Percentiles rank a stretch among this genome's conserved stretches.
Evolutionary conservation across 2,329 filamentous ascomycete species (phyloP).

Genomic region (Apiospora saccharicola): DNA sequence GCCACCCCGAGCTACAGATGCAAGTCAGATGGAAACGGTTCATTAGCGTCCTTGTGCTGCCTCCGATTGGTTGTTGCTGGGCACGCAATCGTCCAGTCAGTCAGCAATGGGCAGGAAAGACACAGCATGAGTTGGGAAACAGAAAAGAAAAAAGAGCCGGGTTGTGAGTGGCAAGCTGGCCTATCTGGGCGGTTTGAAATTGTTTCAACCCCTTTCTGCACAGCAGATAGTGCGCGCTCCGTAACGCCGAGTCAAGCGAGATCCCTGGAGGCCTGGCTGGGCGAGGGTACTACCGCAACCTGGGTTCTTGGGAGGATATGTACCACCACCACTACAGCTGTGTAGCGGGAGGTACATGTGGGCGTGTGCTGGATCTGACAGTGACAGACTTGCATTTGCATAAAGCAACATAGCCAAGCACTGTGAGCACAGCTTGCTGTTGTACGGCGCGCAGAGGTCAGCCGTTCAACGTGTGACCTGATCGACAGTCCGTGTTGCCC

Average conservation of each 20-base stretch:
- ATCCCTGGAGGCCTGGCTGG: not conserved
- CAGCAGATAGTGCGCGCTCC: not conserved
- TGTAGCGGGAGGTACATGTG: not conserved
- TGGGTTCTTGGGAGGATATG: not conserved
- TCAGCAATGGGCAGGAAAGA: not conserved
- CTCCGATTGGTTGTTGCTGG: not conserved
- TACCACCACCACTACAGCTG: not conserved
- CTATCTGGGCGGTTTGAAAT: not conserved
- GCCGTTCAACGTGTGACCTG: not conserved
- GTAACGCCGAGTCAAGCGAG: slow-evolving; percentile 9
- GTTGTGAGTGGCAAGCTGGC: not conserved
- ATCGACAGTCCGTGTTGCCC: slow-evolving; percentile 8
- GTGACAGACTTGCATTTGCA: slow-evolving; percentile 11
- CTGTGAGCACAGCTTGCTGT: not conserved
- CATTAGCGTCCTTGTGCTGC: not conserved
- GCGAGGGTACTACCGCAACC: not conserved
- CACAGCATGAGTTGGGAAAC: not conserved
- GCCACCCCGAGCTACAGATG: not conserved
- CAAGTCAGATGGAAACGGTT: slow-evolving; percentile 11
- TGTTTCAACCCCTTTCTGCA: slow-evolving; percentile 20
- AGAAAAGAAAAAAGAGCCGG: not conserved
- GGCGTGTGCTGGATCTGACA: not conserved
- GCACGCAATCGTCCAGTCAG: not conserved
- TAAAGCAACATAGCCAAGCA: not conserved
- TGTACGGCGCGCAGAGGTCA: not conserved